These are phyloP conservation scores for Talaromyces sp. DNA, from an alignment of 2,329 filamentous ascomycete genomes.

Conservation along the genomic window DNA sequence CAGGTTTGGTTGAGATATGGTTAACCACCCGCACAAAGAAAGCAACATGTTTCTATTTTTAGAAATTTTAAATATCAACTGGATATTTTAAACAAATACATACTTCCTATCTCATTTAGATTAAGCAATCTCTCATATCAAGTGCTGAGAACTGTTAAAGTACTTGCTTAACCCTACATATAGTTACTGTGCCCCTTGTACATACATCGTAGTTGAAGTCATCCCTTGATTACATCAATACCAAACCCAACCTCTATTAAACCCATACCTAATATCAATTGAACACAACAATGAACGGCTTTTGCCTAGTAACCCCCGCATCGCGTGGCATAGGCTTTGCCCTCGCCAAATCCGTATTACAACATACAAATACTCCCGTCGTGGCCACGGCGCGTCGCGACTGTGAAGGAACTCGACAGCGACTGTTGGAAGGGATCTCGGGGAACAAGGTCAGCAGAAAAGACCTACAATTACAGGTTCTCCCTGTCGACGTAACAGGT, in stretches of 20 bases:
- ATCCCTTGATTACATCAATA: background rate
- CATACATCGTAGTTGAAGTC: background rate
- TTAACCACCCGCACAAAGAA: too few relatives aligned
- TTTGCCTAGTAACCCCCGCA: slow-evolving; percentile 46
- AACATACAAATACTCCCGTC: slow-evolving; percentile 52
- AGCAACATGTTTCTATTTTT: too few relatives aligned
- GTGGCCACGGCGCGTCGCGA: slow-evolving; percentile 57
- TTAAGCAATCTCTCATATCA: too few relatives aligned
- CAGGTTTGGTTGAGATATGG: too few relatives aligned
- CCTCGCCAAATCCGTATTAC: slow-evolving; percentile 53
- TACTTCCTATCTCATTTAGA: too few relatives aligned
- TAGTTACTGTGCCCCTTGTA: too few relatives aligned
- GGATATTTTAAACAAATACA: too few relatives aligned
- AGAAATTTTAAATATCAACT: too few relatives aligned
- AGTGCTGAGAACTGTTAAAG: too few relatives aligned
- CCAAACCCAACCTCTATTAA: background rate
- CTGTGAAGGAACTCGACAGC: slow-evolving; percentile 42
- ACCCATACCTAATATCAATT: background rate
- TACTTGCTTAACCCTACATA: too few relatives aligned
- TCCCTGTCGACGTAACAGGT: slow-evolving; percentile 6
- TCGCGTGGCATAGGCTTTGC: slow-evolving; percentile 61
- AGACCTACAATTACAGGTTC: background rate
- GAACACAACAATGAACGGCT: background rate
- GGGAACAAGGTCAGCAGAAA: too few relatives aligned
- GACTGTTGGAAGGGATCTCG: slow-evolving; percentile 36